phyloP scores from a whole-genome alignment of 345 rosid genomes.

The Trapa bicornis region DNA sequence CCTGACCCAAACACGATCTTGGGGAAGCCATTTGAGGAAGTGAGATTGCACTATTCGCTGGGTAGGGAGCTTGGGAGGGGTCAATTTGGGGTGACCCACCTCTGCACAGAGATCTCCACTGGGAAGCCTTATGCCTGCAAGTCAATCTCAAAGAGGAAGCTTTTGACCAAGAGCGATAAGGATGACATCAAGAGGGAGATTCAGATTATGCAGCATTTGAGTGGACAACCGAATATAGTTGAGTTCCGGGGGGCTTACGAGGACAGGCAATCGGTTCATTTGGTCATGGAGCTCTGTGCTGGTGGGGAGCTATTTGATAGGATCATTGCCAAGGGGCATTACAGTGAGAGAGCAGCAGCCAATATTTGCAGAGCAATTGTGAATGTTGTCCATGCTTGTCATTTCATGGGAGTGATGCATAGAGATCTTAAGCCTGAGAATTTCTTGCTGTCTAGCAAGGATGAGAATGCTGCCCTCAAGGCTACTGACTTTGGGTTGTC shows the following conservation, averaged over 20 bases:
- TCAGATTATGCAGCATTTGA: conserved; percentile 89
- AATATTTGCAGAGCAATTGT: conserved; percentile 48
- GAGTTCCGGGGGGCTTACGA: conserved; percentile 83
- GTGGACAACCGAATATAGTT: conserved; percentile 86
- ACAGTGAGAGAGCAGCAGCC: conserved; percentile 77
- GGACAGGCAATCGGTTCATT: conserved; percentile 69
- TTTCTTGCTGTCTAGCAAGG: conserved; percentile 62
- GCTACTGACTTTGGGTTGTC: conserved; percentile 89
- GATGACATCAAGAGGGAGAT: conserved; percentile 81
- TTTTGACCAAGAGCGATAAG: conserved; percentile 46
- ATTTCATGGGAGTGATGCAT: conserved; percentile 86
- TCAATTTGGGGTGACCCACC: conserved; percentile 77
- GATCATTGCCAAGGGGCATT: conserved; percentile 63
- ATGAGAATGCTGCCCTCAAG: conserved; percentile 48
- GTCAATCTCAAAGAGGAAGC: conserved; percentile 70
- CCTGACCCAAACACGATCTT: conserved; percentile 47
- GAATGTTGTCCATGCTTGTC: conserved; percentile 73
- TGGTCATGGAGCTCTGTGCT: conserved; percentile 89
- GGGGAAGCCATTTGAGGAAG: conserved; percentile 67
- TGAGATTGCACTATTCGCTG: conserved; percentile 41
- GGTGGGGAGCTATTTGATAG: conserved; percentile 87
- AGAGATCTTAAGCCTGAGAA: conserved; percentile 94
- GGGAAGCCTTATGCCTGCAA: conserved; percentile 68
- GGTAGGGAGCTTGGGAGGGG: conserved; percentile 85
- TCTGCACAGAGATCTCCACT: conserved; percentile 62